Conservation (phyloP, 257 asterid genomes). For the Nicotiana benthamiana region DNA sequence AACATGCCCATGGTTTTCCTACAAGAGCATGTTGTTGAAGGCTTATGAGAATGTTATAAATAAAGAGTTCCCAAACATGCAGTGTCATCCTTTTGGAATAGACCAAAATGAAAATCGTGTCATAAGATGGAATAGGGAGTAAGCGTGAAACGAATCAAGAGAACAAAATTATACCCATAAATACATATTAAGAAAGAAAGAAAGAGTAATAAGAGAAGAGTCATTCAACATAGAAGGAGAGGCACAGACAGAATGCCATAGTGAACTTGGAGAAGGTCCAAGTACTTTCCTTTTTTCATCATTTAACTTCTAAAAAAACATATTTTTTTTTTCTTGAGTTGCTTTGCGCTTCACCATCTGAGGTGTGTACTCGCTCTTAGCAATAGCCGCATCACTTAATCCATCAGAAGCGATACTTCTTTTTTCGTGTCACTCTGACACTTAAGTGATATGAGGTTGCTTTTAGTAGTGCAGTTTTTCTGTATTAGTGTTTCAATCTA, state of each 20-base stretch:
- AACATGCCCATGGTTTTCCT: not conserved
- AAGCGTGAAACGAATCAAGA: not conserved
- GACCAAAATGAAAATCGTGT: not conserved
- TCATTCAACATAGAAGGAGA: not conserved
- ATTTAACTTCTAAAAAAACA: no score
- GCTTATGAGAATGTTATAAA: not conserved
- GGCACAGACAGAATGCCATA: not conserved
- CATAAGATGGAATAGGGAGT: not conserved
- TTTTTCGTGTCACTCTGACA: not conserved
- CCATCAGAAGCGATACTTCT: not conserved
- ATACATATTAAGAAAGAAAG: not conserved
- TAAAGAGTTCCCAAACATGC: not conserved
- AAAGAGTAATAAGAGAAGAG: not conserved
- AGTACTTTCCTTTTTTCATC: not conserved
- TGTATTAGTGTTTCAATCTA: not conserved
- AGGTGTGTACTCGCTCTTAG: not conserved
- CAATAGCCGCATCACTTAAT: not conserved
- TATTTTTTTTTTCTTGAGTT: not conserved
- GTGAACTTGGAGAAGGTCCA: not conserved
- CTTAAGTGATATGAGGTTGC: not conserved
- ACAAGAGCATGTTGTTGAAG: not conserved
- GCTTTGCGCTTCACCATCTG: not conserved
- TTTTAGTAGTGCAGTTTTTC: not conserved
- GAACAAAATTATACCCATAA: not conserved
- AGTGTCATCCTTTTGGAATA: not conserved